Base-by-base conservation (phyloP, 2,329 filamentous ascomycete species). In the Cladorrhinum sp. region DNA sequence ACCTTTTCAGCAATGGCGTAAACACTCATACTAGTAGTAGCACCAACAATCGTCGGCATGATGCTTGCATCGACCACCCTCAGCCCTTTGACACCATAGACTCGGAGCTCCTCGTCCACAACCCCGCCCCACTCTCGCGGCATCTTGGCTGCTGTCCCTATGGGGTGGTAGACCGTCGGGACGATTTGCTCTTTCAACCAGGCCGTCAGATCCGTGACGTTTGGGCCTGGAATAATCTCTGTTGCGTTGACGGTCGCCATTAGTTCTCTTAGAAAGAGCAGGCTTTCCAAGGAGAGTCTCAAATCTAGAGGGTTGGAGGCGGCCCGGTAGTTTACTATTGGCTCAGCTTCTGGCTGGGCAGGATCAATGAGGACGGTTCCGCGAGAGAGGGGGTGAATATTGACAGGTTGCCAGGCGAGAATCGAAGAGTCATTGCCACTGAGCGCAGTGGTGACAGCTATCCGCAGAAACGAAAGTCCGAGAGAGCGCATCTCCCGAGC, bases 341-440 rank as follows among this genome's bases (percentile, higher is more conserved):
- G 73, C 23, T 71, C 68, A 2, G 62, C 66, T 12, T 67, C 67
- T 3, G 70, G 73, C 18, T 55, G 18, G n/a, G 65, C 58, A 8
- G 71, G 55, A 57, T 75, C 68, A 48, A 76, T 69, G 60, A 69
- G 59, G 54, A 76, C 66, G 24, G 71, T 73, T 7, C 74, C 73
- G 38, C 64, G 67, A 10, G 59, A 63, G n/a, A 65, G 55, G 1
- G 64, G 56, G 58, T 69, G 70, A 7, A 76, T 74, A 62, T 77
- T 74, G 54, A 74, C 67, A 51, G 74, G 67, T n/a, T 71, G 65
- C 56, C 69, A 68, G 6, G 71, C 59, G 8, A 67, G 58, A 62
- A 68, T 68, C 23, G 68, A 64, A n/a, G 65, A 62, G 16, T 55
- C 53, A 8, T 20, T 24, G 12, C 32, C 32, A 27, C 20, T n/a